These are phyloP conservation scores for Nothopassalora personata DNA, from an alignment of 2,329 filamentous ascomycete genomes.

Conservation along the genomic window DNA sequence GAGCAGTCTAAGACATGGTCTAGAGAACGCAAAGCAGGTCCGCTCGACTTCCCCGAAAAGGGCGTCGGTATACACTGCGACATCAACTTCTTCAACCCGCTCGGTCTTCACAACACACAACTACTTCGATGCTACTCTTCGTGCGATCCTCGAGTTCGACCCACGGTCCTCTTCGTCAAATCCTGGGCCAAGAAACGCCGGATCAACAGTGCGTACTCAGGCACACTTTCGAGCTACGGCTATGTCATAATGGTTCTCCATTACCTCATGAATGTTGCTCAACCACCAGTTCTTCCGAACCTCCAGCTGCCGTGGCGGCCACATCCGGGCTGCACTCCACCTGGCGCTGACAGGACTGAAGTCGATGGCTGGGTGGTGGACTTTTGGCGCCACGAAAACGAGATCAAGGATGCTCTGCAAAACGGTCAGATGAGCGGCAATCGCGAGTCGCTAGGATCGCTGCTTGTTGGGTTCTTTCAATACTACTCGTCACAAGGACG, in stretches of 20 bases:
- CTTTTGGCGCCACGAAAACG: constrained; percentile 71
- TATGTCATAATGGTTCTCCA: constrained; percentile 91
- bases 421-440: constrained; percentile 62
- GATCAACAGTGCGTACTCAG: constrained; percentile 81
- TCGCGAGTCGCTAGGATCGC: constrained; percentile 59
- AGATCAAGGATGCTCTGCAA: constrained; percentile 58
- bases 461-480: constrained; percentile 80
- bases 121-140: constrained; percentile 78
- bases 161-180: constrained; percentile 81
- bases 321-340: constrained; percentile 30
- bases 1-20: constrained; percentile 34
- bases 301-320: constrained; percentile 57
- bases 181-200: constrained; percentile 80
- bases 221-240: constrained; percentile 82
- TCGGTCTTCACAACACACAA: constrained; percentile 77
- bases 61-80: constrained; percentile 82
- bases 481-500: constrained; percentile 63
- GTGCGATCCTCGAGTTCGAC: constrained; percentile 70
- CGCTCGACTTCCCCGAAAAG: constrained; percentile 70
- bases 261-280: constrained; percentile 76
- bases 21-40: constrained; percentile 43
- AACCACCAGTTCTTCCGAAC: constrained; percentile 79
- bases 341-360: constrained; percentile 20
- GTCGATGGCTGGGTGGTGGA: constrained; percentile 60
- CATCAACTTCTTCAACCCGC: constrained; percentile 82